A percentile compares a stretch with the other conserved stretches of the same genome.
Evolutionary conservation across 164 flowering plant species (phyloP).

Genomic region (Cinnamomum chago): DNA sequence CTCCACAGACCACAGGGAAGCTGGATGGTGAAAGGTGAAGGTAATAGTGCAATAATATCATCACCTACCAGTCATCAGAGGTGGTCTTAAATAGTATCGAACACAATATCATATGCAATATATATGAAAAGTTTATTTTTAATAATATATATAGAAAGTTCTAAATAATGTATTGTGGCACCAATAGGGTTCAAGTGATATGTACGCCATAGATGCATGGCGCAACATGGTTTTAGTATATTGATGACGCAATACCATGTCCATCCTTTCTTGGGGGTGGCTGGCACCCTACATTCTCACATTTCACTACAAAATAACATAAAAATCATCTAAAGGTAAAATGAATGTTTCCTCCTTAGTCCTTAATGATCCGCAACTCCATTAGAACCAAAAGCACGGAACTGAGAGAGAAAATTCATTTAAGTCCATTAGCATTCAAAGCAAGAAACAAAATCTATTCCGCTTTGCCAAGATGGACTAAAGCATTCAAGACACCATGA

Average conservation of each 20-base stretch:
- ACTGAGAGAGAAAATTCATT: background rate
- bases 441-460: background rate
- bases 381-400: background rate
- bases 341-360: background rate
- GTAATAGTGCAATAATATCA: too few species aligned
- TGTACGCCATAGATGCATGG: too few species aligned
- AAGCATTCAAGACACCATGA: background rate
- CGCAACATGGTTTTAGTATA: background rate
- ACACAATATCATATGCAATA: too few species aligned
- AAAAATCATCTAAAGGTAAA: background rate
- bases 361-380: background rate
- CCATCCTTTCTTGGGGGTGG: too few species aligned
- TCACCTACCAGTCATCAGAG: too few species aligned
- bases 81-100: too few species aligned
- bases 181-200: too few species aligned
- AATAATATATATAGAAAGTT: too few species aligned
- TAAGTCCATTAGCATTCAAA: slow-evolving; percentile 2
- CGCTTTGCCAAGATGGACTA: background rate
- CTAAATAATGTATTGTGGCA: too few species aligned
- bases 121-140: too few species aligned
- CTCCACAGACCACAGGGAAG: too few species aligned
- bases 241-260: background rate
- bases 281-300: background rate
- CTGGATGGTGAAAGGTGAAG: too few species aligned
- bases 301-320: background rate